These are phyloP conservation scores for Pleurotus sapidus DNA, from an alignment of 768 basidiomycete genomes.

Conservation along the genomic window DNA sequence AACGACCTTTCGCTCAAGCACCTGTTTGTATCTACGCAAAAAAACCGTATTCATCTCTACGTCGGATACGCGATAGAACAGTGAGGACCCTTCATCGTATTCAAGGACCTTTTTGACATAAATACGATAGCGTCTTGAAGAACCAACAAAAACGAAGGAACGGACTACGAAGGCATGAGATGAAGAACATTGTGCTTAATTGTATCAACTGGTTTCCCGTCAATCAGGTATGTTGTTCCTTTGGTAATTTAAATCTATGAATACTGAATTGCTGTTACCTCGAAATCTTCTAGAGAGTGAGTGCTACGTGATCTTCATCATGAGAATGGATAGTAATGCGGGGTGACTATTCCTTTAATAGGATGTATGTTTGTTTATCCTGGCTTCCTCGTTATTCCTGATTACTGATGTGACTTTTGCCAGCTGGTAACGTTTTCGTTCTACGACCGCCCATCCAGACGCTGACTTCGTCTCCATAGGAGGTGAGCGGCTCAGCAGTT, in stretches of 20 bases:
- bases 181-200: slow-evolving; percentile 3
- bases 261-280: background rate
- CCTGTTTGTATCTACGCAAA: background rate
- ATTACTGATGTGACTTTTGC: background rate
- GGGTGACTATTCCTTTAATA: background rate
- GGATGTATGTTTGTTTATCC: background rate
- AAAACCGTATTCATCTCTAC: background rate
- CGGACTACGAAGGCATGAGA: background rate
- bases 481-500: no score
- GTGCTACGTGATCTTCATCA: background rate
- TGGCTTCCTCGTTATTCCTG: background rate
- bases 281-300: background rate
- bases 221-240: background rate
- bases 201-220: slow-evolving; percentile 7
- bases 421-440: background rate
- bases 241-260: background rate
- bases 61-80: background rate
- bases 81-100: background rate
- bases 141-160: background rate
- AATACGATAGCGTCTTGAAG: background rate
- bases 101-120: background rate
- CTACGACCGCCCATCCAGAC: no score
- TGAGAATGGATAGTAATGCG: background rate
- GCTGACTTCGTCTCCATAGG: no score
- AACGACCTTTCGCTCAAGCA: background rate